Evolutionary conservation across 140 eudicot genomes (phyloP).

Genomic region (Anethum foeniculum): DNA sequence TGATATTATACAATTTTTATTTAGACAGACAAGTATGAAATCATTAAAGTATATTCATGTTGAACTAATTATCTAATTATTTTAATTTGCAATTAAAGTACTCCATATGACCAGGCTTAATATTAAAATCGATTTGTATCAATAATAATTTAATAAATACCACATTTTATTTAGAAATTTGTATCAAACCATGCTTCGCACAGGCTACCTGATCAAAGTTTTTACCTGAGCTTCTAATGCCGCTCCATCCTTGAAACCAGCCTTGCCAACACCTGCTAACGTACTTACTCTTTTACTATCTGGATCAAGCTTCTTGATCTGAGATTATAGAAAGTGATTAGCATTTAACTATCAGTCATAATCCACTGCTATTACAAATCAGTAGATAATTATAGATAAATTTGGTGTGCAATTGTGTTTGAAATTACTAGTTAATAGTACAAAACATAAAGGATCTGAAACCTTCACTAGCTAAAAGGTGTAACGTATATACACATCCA

Average conservation of each 20-base stretch:
- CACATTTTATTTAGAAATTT: background rate
- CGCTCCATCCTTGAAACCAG: slow-evolving; percentile 89
- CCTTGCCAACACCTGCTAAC: slow-evolving; percentile 85
- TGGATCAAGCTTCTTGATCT: slow-evolving; percentile 89
- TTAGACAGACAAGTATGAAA: background rate
- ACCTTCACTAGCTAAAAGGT: background rate
- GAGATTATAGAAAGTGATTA: slow-evolving; percentile 22
- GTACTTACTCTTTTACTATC: slow-evolving; percentile 60
- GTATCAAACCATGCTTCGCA: background rate
- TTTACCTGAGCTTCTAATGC: slow-evolving; percentile 71
- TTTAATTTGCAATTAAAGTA: background rate
- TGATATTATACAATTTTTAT: background rate
- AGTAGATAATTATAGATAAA: background rate
- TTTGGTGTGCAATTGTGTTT: background rate
- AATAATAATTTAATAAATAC: background rate
- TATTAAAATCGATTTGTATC: background rate
- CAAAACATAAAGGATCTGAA: background rate
- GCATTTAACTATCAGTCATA: slow-evolving; percentile 1
- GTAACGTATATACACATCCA: background rate
- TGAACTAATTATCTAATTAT: background rate
- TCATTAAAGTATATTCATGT: background rate
- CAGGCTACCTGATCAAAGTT: background rate
- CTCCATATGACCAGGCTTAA: background rate
- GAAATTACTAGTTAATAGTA: background rate
- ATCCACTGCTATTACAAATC: background rate